phyloP scores from a whole-genome alignment of 257 asterid genomes.

The Solanum chmielewskii region DNA sequence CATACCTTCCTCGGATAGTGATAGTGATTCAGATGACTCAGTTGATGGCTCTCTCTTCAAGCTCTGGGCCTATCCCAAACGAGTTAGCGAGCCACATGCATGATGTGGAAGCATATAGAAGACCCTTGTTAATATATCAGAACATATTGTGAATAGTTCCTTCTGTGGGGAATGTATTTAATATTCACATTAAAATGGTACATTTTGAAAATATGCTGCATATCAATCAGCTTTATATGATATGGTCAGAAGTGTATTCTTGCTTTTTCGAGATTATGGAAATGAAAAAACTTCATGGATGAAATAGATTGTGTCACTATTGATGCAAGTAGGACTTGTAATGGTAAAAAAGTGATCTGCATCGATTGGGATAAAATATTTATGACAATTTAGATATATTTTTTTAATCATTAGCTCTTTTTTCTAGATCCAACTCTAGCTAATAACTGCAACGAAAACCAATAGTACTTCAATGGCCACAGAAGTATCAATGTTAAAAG shows the following conservation, averaged over 20 bases:
- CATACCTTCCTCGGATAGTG: slow-evolving; percentile 37
- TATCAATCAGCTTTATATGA: not conserved
- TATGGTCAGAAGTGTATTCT: too few relatives aligned
- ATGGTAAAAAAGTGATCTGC: too few relatives aligned
- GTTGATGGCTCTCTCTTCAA: slow-evolving; percentile 24
- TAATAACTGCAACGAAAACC: not conserved
- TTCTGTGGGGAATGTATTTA: not conserved
- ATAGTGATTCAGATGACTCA: slow-evolving; percentile 50
- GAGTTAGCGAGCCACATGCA: not conserved
- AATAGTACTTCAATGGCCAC: not conserved
- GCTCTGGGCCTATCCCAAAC: slow-evolving; percentile 62
- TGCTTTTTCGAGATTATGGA: too few relatives aligned
- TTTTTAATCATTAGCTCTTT: too few relatives aligned
- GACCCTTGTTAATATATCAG: not conserved
- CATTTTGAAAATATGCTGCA: not conserved
- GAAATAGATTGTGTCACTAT: too few relatives aligned
- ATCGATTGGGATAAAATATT: too few relatives aligned
- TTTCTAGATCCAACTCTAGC: not conserved
- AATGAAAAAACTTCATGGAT: too few relatives aligned
- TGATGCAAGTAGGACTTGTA: too few relatives aligned
- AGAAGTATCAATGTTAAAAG: not conserved
- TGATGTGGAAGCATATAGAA: not conserved
- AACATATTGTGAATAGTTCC: not conserved
- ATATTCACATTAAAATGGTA: not conserved
- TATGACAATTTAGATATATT: not conserved